A percentile compares a stretch with the other conserved stretches of the same genome.
These are phyloP conservation scores for Setomelanomma holmii DNA, from an alignment of 2,329 filamentous ascomycete genomes.

Conservation along the genomic window DNA sequence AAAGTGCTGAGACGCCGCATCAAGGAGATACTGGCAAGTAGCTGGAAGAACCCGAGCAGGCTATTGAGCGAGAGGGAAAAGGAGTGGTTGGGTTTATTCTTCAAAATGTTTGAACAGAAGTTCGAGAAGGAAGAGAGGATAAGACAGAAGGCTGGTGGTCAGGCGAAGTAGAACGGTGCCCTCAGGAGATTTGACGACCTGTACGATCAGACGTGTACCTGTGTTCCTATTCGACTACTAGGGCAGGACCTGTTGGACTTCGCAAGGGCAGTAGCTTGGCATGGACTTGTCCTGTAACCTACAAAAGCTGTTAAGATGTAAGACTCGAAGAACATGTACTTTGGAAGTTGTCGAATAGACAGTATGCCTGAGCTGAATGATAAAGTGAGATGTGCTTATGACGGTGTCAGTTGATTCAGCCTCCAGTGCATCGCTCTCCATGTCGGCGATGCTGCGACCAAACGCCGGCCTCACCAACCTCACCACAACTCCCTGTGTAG, in stretches of 20 bases:
- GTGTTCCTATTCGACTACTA: no score
- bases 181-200: no score
- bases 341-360: no score
- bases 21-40: slow-evolving; percentile 74
- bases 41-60: slow-evolving; percentile 65
- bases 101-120: slow-evolving; percentile 36
- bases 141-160: slow-evolving; percentile 34
- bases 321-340: no score
- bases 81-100: slow-evolving; percentile 52
- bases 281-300: no score
- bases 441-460: not conserved
- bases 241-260: no score
- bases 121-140: slow-evolving; percentile 44
- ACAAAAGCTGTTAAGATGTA: no score
- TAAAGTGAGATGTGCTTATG: no score
- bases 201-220: no score
- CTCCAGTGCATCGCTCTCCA: not conserved
- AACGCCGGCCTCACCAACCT: slow-evolving; percentile 22
- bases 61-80: slow-evolving; percentile 48
- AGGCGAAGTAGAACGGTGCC: slow-evolving; percentile 33
- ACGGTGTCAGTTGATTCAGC: no score
- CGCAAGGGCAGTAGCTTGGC: no score
- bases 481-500: slow-evolving; percentile 17
- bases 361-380: no score
- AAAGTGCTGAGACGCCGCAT: slow-evolving; percentile 78